Evolutionary conservation across 768 basidiomycete species (phyloP), one percentile per base, ranked within the genome.

Genomic region (Lentinula boryana): DNA sequence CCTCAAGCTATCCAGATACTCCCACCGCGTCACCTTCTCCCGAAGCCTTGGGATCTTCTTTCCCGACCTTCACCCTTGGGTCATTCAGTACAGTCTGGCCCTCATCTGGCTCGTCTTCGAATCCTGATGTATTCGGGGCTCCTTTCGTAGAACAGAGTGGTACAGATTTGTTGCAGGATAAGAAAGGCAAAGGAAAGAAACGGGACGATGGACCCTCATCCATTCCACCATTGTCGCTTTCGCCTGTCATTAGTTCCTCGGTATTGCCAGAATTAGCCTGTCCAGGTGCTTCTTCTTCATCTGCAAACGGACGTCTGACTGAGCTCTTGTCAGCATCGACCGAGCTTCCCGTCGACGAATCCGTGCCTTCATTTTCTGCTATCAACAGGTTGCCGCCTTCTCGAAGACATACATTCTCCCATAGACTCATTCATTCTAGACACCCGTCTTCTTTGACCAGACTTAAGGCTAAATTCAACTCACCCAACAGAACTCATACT

Each of bases 211-310:
- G 15, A 32, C 82, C 86, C 50, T 85, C 88, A 61, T 76, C 77
- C 68, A 78, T 89, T 62, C 87, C 89, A 62, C 87, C 88, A 63
- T 76, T 89, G 61, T 74, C 79, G 35, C 85, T 91, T 67, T 76
- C 82, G 55, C 76, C 82, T 33, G 74, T 86, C 40, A 21, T 5
- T 2, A 18, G 8, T n/a, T n/a, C 53, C 13, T 18, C 18, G 4
- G 35, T 7, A 55, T 36, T 16, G 6, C 40, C 3, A 7, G 55
- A 27, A 43, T 21, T 38, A 13, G 4, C 18, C 21, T 38, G 16
- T 40, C 36, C 15, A 54, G 32, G 16, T 50, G 31, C 31, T n/a
- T 33, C 50, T 6, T 31, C 33, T 33, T 32, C 33, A n/a, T 52
- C 50, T 31, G 27, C 50, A 18, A 52, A 31, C 3, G 4, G n/a